Conservation (phyloP, 768 basidiomycete species). For the Trametes cubensis region DNA sequence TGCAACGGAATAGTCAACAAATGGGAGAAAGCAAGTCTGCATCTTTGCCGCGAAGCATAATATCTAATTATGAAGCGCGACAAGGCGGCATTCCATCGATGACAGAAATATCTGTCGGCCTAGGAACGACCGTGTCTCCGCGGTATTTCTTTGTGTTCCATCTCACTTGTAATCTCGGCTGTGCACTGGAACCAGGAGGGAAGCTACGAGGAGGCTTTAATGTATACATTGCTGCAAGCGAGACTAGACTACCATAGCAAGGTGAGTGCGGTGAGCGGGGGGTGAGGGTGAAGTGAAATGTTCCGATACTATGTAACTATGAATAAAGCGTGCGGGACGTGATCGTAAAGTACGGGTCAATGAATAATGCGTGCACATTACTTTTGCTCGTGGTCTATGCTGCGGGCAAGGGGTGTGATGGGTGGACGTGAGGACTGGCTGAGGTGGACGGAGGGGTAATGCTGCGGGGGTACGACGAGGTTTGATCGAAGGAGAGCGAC, state of each 20-base stretch:
- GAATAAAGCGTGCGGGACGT: constrained; percentile 22
- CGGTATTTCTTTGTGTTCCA: no score
- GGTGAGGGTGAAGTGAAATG: constrained; percentile 6
- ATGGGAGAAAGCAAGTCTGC: no score
- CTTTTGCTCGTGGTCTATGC: constrained; percentile 26
- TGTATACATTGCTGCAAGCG: constrained; percentile 24
- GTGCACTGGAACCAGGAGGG: not conserved
- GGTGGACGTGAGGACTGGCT: not conserved
- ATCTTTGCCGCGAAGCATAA: no score
- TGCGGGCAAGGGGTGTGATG: constrained; percentile 3
- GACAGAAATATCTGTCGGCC: no score
- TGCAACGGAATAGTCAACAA: no score
- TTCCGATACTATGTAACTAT: constrained; percentile 7
- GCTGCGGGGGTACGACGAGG: not conserved
- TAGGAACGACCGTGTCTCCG: no score
- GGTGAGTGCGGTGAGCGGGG: constrained; percentile 16
- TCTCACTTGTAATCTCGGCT: not conserved
- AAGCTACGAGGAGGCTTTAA: constrained; percentile 1
- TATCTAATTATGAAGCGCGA: no score
- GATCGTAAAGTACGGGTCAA: constrained; percentile 22
- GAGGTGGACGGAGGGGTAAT: not conserved
- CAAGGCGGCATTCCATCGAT: no score
- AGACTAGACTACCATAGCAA: constrained; percentile 22
- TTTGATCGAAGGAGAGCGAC: not conserved
- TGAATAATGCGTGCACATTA: constrained; percentile 19